phyloP scores from a whole-genome alignment of 441 rosid species.

The Manihot esculenta region DNA sequence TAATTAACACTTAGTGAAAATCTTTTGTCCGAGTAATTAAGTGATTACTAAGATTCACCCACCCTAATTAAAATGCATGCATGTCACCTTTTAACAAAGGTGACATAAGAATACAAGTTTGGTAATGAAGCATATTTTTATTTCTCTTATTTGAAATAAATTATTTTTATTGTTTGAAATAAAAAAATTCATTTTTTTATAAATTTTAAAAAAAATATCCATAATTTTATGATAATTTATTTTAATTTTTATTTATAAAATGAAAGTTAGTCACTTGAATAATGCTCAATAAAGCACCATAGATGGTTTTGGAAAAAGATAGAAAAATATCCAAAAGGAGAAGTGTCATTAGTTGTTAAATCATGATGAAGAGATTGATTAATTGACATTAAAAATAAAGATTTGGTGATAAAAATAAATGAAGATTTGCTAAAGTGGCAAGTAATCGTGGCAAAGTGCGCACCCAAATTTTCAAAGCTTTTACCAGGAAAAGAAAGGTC shows the following conservation, averaged over 20 bases:
- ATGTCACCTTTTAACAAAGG: not conserved
- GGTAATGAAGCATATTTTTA: not conserved
- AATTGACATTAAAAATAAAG: not conserved
- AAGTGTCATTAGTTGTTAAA: not conserved
- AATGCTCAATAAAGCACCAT: slow-evolving; percentile 2
- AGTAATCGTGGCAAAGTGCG: slow-evolving; percentile 35
- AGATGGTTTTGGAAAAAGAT: slow-evolving; percentile 12
- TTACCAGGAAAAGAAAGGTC: slow-evolving; percentile 39
- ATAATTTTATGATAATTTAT: no score
- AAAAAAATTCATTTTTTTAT: no score
- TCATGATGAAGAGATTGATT: not conserved
- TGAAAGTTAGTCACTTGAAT: no score
- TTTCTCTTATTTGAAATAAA: no score
- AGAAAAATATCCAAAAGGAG: not conserved
- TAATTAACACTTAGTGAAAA: no score
- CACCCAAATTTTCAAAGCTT: slow-evolving; percentile 30
- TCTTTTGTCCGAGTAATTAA: no score
- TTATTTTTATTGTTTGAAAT: no score
- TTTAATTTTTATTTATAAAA: no score
- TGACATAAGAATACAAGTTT: not conserved
- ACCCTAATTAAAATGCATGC: not conserved
- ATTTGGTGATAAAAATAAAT: no score
- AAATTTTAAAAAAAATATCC: no score
- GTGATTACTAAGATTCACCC: not conserved
- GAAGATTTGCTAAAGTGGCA: slow-evolving; percentile 26